Base-by-base conservation (phyloP, 139 green algal genomes). In the Coelastrella sp. region DNA sequence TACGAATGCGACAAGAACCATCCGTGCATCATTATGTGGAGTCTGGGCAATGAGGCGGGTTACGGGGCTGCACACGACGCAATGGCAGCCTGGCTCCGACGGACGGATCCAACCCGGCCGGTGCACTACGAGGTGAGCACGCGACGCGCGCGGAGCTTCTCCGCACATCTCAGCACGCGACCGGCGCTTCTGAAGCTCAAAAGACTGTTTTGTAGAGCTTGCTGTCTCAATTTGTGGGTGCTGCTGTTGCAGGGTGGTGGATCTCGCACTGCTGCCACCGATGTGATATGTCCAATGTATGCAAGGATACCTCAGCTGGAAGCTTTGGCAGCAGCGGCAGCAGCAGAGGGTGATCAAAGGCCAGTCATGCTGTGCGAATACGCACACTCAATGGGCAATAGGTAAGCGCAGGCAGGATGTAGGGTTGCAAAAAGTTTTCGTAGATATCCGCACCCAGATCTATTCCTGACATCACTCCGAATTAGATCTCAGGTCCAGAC, bases 271-370 rank as follows among this genome's bases (percentile, higher is more conserved):
- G 14, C 95, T 3, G 94, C 95, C 58, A 99, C 98, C 2, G 98
- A 99, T 91, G 89, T 99, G 54, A 95, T 99, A 57, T 99, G 98
- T 90, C 98, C 98, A 56, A 99, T 99, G 98, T 99, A 99, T 74
- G 95, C 97, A 14, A 60, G 58, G 6, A 90, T 93, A 68, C 68
- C 89, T 16, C 78, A 93, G 80, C 54, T 94, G 61, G 0, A 68
- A 19, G 20, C 64, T 17, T 73, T 93, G n/a, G 71, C 83, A 14
- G 76, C 77, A 54, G n/a, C 58, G 10, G 92, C 88, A n/a, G 80
- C 90, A 56, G 16, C 22, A 6, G 54, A 71, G 7, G 89, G 74
- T 8, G 93, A 96, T 57, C 68, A 68, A n/a, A 95, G 96, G 16
- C 98, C 98, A 10, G 85, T 99, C 66, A 96, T 99, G 89, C 89